A percentile compares a stretch with the other conserved stretches of the same genome.
These are phyloP conservation scores for Populus hybrid DNA, from an alignment of 441 rosid species.

Conservation along the genomic window DNA sequence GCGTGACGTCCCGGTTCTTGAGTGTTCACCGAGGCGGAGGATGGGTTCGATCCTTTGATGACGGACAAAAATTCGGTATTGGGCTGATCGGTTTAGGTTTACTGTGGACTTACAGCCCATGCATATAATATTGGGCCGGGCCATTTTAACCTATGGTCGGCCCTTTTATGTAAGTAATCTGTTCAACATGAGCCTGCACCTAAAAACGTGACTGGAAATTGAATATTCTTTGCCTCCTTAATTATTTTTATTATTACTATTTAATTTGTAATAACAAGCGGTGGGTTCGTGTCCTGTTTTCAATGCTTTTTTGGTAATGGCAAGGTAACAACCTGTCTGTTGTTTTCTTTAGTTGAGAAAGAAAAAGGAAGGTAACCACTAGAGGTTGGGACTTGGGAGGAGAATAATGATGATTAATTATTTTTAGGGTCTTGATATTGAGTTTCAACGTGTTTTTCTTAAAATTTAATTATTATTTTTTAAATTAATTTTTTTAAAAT, in stretches of 20 bases:
- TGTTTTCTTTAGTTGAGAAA: background rate
- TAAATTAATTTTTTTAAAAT: too few relatives aligned
- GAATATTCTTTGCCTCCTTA: background rate
- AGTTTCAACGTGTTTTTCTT: too few relatives aligned
- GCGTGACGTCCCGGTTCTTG: background rate
- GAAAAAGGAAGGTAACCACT: background rate
- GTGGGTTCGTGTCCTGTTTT: background rate
- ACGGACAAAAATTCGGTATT: background rate
- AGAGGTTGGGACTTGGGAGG: background rate
- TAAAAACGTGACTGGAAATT: background rate
- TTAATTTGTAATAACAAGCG: background rate
- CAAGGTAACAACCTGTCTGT: background rate
- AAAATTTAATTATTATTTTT: too few relatives aligned
- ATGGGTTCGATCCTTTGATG: background rate
- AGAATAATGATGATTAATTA: background rate
- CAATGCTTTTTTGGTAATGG: background rate
- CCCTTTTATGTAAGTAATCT: background rate
- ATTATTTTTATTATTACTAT: too few relatives aligned
- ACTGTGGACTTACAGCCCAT: background rate
- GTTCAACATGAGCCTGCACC: background rate
- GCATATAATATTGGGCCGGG: background rate
- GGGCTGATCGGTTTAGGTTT: background rate
- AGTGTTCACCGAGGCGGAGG: background rate
- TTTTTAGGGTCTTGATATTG: too few relatives aligned
- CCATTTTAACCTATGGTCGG: background rate